A percentile compares a stretch with the other conserved stretches of the same genome.
These are phyloP conservation scores for Fraxinus baroniana DNA, from an alignment of 305 asterid species.

Conservation along the genomic window DNA sequence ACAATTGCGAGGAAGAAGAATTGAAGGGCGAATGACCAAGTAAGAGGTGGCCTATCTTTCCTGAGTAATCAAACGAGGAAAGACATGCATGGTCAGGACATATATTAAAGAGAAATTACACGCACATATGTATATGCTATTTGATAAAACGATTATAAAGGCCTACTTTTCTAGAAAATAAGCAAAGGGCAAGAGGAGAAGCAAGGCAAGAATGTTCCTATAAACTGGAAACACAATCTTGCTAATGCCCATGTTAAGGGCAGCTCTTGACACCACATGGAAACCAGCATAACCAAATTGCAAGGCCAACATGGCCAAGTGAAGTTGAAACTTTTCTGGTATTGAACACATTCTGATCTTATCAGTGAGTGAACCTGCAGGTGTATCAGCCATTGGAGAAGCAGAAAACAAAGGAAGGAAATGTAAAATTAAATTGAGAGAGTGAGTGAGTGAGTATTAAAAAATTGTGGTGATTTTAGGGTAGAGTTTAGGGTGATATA, in stretches of 20 bases:
- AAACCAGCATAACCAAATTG: conserved; percentile 98
- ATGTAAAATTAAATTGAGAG: not conserved
- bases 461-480: conserved; percentile 29
- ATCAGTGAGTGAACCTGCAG: conserved; percentile 22
- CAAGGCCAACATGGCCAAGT: conserved; percentile 76
- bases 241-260: conserved; percentile 18
- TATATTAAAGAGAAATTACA: not conserved
- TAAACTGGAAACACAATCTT: conserved; percentile 8
- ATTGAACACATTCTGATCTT: conserved; percentile 54
- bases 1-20: not conserved
- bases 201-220: conserved; percentile 12
- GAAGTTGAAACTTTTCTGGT: conserved; percentile 83
- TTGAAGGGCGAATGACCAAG: not conserved
- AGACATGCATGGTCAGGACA: not conserved
- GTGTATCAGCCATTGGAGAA: conserved; percentile 58
- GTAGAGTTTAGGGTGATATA: conserved; percentile 55
- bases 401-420: not conserved
- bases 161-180: conserved; percentile 89
- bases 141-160: not conserved
- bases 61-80: not conserved
- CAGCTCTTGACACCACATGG: conserved; percentile 72
- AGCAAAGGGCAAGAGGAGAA: conserved; percentile 74
- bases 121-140: not conserved
- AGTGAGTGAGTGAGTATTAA: no score
- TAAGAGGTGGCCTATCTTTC: not conserved